Base-by-base conservation (phyloP, 2,329 filamentous ascomycete species). In the Fusarium udum region DNA sequence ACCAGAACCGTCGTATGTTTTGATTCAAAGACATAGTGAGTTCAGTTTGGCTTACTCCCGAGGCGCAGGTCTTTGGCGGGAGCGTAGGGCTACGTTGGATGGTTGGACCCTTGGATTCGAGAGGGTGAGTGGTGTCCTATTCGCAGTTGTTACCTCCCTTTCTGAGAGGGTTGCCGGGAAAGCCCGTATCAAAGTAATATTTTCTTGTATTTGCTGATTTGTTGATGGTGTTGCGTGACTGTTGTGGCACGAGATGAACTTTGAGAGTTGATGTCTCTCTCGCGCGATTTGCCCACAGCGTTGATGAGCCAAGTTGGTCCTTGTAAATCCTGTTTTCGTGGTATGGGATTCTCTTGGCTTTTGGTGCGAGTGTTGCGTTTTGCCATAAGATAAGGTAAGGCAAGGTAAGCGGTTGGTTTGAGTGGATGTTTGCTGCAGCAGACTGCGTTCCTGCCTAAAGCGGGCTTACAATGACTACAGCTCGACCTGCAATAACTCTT, bases 81-180 rank as follows among this genome's bases (percentile, higher is more conserved):
- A 34, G 34, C 43, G n/a, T 56, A 58, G 40, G 64, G 58, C 43
- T 61, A 53, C 45, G 40, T 55, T 55, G 66, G 57, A 36, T 69
- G 61, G 56, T 52, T 68, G 71, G 67, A 71, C 66, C 71, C 71
- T 73, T 61, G 67, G 52, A 63, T 57, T 56, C n/a, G 37, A 63
- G 28, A 45, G 31, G 46, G 12, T 24, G 20, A 34, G 40, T 31
- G 31, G 56, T 67, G 34, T 53, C 18, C 53, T 37, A 59, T 51
- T 59, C 45, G 51, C 18, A 51, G 39, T 31, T 22, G 48, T 36
- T 34, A 37, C 52, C 37, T 53, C 63, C 40, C 24, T 64, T 55
- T 69, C 60, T 52, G 43, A 46, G 31, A 71, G 57, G 61, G 32
- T 64, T 52, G 36, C 53, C 58, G 60, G 65, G 58, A 71, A 71